Evolutionary conservation across 768 basidiomycete genomes (phyloP), one percentile per base, ranked within the genome.

Genomic region (Tubosaeta brunneosetosa): DNA sequence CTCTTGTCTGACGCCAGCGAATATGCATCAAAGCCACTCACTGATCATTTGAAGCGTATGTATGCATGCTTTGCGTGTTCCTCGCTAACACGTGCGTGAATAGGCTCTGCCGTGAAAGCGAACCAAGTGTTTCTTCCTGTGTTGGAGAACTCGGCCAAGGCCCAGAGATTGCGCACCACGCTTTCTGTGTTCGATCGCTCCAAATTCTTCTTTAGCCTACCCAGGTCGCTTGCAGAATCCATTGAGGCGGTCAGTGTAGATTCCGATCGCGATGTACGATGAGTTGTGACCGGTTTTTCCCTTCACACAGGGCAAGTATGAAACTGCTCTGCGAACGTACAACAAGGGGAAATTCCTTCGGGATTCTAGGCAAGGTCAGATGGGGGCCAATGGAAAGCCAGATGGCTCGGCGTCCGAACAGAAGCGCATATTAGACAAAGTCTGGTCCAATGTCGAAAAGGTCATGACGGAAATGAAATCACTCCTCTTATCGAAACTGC

Each of bases 181-280:
- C 81, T 98, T 6, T 88, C 91, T 32, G 91, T 98, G 17, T 97
- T 99, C 58, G 95, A 98, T 60, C 81, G 93, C 40, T 94, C 91
- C 47, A 95, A 94, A 62, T 99, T 97, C 78, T 91, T 98, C 70
- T 98, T 98, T 79, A 97, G 95, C 63, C 79, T 99, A n/a, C 95
- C 97, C 0, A 86, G 88, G 29, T 85, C 87, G 43, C 82, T 99
- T 22, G 78, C 89, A 22, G 95, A 94, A 65, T 86, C 81, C 16
- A 88, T 98, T 48, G 88, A 95, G 67, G 86, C 86, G 52, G 94
- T 94, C 64, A 60, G 85, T 72, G 25, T 3, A 27, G 29, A 13
- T 19, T 41, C 25, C 29, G 29, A 29, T 38, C 6, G 13, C 1
- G 25, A 12, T 49, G 32, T 42, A 6, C n/a, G 8, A 14, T 22